These are phyloP conservation scores for Dendrostoma leiphaemia DNA, from an alignment of 2,329 filamentous ascomycete genomes.

Conservation along the genomic window DNA sequence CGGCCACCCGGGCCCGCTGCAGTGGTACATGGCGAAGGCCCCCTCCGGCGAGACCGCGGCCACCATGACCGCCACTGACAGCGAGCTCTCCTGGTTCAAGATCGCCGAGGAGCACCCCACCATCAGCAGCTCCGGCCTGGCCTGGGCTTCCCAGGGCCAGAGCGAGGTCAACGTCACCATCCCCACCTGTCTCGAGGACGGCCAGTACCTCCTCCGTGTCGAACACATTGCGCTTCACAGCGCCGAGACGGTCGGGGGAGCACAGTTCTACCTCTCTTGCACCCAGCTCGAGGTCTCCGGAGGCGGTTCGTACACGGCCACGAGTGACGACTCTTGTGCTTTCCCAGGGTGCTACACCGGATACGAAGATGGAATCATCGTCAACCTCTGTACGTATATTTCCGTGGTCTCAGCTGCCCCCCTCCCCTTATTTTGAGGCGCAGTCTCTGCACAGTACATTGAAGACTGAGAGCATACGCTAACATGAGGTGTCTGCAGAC, in stretches of 20 bases:
- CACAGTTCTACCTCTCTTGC: slow-evolving; percentile 39
- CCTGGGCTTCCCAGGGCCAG: slow-evolving; percentile 32
- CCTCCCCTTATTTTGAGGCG: too few relatives aligned
- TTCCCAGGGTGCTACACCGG: not conserved
- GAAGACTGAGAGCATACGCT: too few relatives aligned
- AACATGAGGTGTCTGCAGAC: too few relatives aligned
- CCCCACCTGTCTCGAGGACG: slow-evolving; percentile 28
- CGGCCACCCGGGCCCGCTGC: slow-evolving; percentile 50
- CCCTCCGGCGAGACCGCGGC: slow-evolving; percentile 43
- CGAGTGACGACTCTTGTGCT: not conserved
- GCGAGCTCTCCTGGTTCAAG: slow-evolving; percentile 45
- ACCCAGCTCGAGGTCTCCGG: slow-evolving; percentile 33
- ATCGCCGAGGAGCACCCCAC: slow-evolving; percentile 37
- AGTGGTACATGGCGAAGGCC: slow-evolving; percentile 39
- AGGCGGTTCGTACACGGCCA: slow-evolving; percentile 26
- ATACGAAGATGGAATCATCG: too few relatives aligned
- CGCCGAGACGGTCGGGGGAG: slow-evolving; percentile 31
- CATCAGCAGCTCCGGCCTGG: slow-evolving; percentile 13
- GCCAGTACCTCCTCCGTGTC: slow-evolving; percentile 46
- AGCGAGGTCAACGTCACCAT: slow-evolving; percentile 33
- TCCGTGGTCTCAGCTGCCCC: too few relatives aligned
- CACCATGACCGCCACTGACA: slow-evolving; percentile 19
- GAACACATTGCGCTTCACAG: slow-evolving; percentile 48
- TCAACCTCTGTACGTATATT: too few relatives aligned
- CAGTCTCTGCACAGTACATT: too few relatives aligned